Percentiles rank a stretch among this genome's conserved stretches.
Conservation (phyloP, 2,329 filamentous ascomycete species). For the Podosphaera leucotricha region DNA sequence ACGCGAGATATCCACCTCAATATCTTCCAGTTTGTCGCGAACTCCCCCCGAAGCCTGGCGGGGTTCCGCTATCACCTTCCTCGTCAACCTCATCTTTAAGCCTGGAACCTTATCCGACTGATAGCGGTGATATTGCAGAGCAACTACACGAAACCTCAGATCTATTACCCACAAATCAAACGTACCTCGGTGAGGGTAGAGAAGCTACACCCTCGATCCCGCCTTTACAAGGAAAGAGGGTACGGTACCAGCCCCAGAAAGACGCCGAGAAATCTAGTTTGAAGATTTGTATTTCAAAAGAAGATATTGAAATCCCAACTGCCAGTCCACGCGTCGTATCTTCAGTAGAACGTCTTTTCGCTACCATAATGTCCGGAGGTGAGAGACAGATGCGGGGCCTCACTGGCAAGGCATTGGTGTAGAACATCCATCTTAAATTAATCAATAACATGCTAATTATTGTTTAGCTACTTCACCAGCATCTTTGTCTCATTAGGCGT, state of each 20-base stretch:
- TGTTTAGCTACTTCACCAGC: slow-evolving; percentile 68
- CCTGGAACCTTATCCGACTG: slow-evolving; percentile 68
- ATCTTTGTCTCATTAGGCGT: slow-evolving; percentile 73
- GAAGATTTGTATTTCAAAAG: slow-evolving; percentile 28
- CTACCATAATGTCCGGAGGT: slow-evolving; percentile 66
- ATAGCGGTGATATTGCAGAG: slow-evolving; percentile 86
- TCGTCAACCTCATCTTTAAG: slow-evolving; percentile 32
- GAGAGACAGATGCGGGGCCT: slow-evolving; percentile 64
- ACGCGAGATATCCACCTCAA: background rate
- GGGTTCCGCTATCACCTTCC: slow-evolving; percentile 16
- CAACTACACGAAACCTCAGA: slow-evolving; percentile 68
- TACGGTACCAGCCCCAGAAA: slow-evolving; percentile 35
- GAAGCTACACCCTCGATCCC: slow-evolving; percentile 27
- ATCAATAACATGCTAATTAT: slow-evolving; percentile 2
- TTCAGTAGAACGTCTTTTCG: slow-evolving; percentile 45
- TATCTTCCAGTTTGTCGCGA: background rate
- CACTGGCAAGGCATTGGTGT: slow-evolving; percentile 88
- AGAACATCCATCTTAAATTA: slow-evolving; percentile 15
- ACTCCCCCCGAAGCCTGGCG: background rate
- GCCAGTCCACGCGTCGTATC: slow-evolving; percentile 38
- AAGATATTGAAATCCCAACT: slow-evolving; percentile 63
- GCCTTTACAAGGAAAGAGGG: slow-evolving; percentile 32
- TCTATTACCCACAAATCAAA: slow-evolving; percentile 48
- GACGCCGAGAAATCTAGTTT: slow-evolving; percentile 20
- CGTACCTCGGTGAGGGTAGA: slow-evolving; percentile 38